These are phyloP conservation scores for Botrytis porri DNA, from an alignment of 2,329 filamentous ascomycete species.

Conservation along the genomic window DNA sequence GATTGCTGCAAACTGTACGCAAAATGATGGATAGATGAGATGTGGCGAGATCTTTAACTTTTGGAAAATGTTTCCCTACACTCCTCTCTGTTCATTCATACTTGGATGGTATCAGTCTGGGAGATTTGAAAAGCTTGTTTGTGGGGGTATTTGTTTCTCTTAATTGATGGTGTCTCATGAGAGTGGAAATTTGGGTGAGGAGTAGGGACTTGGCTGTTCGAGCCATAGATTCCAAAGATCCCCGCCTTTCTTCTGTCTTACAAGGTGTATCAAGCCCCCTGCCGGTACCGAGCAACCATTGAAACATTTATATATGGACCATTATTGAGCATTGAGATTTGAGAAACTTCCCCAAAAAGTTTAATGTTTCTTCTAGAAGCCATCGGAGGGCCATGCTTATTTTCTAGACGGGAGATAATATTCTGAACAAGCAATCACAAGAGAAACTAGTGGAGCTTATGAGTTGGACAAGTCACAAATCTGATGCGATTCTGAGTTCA, in stretches of 20 bases:
- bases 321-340: not conserved
- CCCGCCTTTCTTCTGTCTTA: not conserved
- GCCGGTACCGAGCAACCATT: not conserved
- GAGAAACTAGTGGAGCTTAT: not conserved
- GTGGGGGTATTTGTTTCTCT: not conserved
- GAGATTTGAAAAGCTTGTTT: not conserved
- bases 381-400: not conserved
- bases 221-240: not conserved
- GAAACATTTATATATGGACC: not conserved
- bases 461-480: not conserved
- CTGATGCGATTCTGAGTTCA: not conserved
- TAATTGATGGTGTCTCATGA: not conserved
- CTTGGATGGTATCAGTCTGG: not conserved
- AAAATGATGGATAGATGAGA: not conserved
- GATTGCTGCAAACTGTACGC: constrained; percentile 9
- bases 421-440: not conserved
- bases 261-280: not conserved
- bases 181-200: not conserved
- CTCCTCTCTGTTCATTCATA: not conserved
- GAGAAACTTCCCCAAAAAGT: not conserved
- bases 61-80: not conserved
- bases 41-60: constrained; percentile 9
- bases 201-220: constrained; percentile 2
- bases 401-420: not conserved
- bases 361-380: constrained; percentile 10